A percentile compares a stretch with the other conserved stretches of the same genome.
These are phyloP conservation scores for Trichophyton schoenleinii DNA, from an alignment of 2,329 filamentous ascomycete species.

Conservation along the genomic window DNA sequence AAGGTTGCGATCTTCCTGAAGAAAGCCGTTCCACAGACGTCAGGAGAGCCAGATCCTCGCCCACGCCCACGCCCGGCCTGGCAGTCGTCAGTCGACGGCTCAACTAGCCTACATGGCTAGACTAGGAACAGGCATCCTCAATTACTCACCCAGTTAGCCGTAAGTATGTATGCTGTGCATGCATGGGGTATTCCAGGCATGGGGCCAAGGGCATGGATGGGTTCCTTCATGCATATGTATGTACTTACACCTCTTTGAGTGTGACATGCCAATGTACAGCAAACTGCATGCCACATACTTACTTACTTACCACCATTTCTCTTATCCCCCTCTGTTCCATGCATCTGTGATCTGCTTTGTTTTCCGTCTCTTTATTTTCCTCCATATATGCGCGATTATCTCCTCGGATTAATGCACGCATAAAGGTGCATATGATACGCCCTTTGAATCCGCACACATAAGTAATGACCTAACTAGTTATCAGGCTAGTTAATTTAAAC, in stretches of 20 bases:
- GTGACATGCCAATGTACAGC: neutral
- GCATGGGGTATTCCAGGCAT: neutral
- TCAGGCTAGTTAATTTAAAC: neutral
- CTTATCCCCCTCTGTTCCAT: neutral
- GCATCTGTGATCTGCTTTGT: neutral
- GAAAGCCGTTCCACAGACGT: neutral
- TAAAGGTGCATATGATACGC: no score
- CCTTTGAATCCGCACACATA: neutral
- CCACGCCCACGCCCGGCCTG: neutral
- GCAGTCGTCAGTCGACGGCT: no score
- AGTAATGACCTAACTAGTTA: neutral
- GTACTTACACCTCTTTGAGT: no score
- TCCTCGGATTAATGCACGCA: neutral
- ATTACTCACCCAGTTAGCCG: neutral
- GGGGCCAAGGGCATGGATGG: neutral
- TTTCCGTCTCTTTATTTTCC: neutral
- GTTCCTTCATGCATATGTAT: no score
- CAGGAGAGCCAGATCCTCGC: neutral
- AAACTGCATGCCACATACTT: neutral
- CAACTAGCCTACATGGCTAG: neutral
- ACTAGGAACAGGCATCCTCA: neutral
- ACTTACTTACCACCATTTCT: no score
- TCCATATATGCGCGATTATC: neutral
- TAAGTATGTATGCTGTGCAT: neutral
- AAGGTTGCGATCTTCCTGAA: neutral